Base-by-base conservation (phyloP, 768 basidiomycete genomes). In the Serendipita vermifera region DNA sequence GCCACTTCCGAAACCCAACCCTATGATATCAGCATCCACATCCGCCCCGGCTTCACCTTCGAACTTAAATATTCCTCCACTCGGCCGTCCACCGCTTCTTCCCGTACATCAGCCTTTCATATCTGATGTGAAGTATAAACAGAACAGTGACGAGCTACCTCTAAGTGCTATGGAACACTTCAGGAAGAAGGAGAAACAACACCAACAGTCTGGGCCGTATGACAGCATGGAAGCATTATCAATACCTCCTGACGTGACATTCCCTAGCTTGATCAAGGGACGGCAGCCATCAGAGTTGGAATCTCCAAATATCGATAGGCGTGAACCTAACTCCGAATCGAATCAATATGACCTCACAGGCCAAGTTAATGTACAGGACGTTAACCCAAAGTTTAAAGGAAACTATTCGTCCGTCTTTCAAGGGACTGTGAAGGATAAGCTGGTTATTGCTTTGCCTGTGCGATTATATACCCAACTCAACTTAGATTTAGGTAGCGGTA, bases 211-310 rank as follows among this genome's bases (percentile, higher is more conserved):
- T 36, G 9, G 35, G n/a, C 35, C 35, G 9, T 36, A 9, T n/a
- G n/a, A 31, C 15, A 9, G 20, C 32, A 29, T n/a, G n/a, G 32
- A 29, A 9, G 29, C 24, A n/a, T 29, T 51, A 31, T 15, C 27
- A 26, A 51, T 31, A 15, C 46, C 46, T 9, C 46, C 46, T 0
- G 32, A 31, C 32, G 27, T 31, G 24, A 31, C 32, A 31, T 51
- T 31, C n/a, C 46, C 46, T 7, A 51, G 86, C 64, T 82, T 79
- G 62, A 69, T 97, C 38, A 93, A 96, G 64, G 96, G 98, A 67
- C 46, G 26, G n/a, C 46, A 51, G 46, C 46, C 46, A 11, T 11
- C 14, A 15, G 41, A 43, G 26, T 15, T 43, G 14, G 41, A 26
- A 26, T n/a, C n/a, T n/a, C n/a, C n/a, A n/a, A n/a, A n/a, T n/a